Base-by-base conservation (phyloP, 2,329 filamentous ascomycete genomes). In the Fusarium algeriense region DNA sequence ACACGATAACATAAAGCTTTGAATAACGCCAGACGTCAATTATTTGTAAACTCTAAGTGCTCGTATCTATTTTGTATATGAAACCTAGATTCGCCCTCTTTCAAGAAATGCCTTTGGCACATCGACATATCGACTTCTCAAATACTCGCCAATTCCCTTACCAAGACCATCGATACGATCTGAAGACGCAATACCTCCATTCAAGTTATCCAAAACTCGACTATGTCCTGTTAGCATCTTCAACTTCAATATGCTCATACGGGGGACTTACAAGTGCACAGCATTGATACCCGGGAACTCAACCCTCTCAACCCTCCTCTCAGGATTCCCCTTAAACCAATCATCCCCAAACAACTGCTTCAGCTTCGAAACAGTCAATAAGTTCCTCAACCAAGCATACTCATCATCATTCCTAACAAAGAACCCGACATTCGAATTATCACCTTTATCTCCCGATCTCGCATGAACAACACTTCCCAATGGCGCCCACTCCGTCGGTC, bases 81-180 rank as follows among this genome's bases (percentile, higher is more conserved):
- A 1, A 14, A 14, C n/a, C 20, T 67, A 67, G 13, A 83, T 73
- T 19, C 70, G 65, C 1, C 83, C 83, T 56, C 83, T 77, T 44
- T 83, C 77, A 28, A 85, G 73, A 74, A 85, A 86, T 46, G 75
- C 70, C 30, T 79, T 79, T 7, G 83, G 84, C 6, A 85, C 74
- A 61, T 85, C 83, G 0, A 86, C 82, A n/a, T 78, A 79, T 67
- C 82, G 83, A 26, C 81, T 81, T 49, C 83, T 74, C 55, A 86
- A 50, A 69, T 84, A 85, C 78, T 86, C 84, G 17, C 77, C 80
- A 41, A 80, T 77, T 26, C 83, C 83, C 79, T 86, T 86, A 0
- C 83, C 84, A 17, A 86, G 72, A 2, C 81, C 82, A 71, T 86
- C 84, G 48, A 85, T 84, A 2, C 79, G 79, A 50, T 77, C 79